Conservation (phyloP, 2,329 filamentous ascomycete genomes). For the Zasmidium angulare region DNA sequence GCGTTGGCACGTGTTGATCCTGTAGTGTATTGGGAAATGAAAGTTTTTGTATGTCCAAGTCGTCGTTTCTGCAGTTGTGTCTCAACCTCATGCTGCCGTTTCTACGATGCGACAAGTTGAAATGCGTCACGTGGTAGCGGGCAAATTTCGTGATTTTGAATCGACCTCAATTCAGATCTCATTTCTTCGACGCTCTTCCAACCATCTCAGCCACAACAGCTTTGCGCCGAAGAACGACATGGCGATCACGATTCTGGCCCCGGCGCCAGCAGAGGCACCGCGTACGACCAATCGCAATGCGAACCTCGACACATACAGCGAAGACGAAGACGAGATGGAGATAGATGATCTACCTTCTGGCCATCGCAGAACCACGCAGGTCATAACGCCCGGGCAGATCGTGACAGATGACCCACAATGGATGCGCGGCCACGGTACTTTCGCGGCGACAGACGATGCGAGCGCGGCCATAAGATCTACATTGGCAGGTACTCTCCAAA, state of each 20-base stretch:
- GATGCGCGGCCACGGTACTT: conserved; percentile 98
- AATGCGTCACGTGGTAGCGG: neutral
- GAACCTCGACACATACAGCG: conserved; percentile 27
- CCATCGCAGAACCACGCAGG: conserved; percentile 45
- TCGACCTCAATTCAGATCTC: neutral
- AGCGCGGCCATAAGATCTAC: conserved; percentile 78
- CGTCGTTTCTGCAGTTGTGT: too few relatives aligned
- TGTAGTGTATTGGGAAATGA: conserved; percentile 8
- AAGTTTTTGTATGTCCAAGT: neutral
- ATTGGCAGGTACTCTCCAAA: conserved; percentile 83
- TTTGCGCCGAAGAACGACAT: conserved; percentile 38
- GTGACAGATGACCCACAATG: conserved; percentile 93
- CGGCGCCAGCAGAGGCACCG: conserved; percentile 41
- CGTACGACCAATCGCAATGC: conserved; percentile 12
- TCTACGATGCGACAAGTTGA: neutral
- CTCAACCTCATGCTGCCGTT: too few relatives aligned
- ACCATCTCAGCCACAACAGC: neutral
- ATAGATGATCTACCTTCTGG: conserved; percentile 51
- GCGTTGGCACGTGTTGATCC: neutral
- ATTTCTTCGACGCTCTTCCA: too few relatives aligned
- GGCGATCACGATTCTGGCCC: conserved; percentile 61
- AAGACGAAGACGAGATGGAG: conserved; percentile 37
- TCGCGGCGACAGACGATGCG: conserved; percentile 56
- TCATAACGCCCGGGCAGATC: conserved; percentile 85
- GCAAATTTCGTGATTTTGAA: neutral